Percentiles rank a stretch among this genome's conserved stretches.
Conservation (phyloP, 192 early-diverging fungal genomes). For the Paraglomus occultum region DNA sequence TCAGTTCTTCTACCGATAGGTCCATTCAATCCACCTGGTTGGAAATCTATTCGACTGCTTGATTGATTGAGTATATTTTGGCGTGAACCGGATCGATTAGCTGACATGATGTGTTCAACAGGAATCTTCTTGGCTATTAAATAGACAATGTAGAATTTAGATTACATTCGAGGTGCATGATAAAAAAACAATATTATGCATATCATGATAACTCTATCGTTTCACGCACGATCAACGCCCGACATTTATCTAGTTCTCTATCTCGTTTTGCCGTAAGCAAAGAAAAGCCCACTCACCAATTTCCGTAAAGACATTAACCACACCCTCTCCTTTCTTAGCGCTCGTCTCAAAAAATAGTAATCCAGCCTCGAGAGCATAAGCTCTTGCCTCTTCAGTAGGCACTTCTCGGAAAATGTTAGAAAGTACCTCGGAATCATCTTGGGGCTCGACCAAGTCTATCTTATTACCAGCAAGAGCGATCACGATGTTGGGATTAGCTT, state of each 20-base stretch:
- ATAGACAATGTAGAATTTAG: not conserved
- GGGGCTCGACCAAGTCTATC: slow-evolving; percentile 68
- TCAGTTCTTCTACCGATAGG: not conserved
- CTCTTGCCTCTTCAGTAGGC: slow-evolving; percentile 71
- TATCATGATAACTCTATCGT: not conserved
- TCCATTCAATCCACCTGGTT: not conserved
- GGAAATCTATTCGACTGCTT: not conserved
- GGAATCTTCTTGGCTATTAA: slow-evolving; percentile 47
- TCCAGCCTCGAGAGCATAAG: slow-evolving; percentile 77
- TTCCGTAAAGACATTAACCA: slow-evolving; percentile 89
- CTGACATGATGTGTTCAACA: slow-evolving; percentile 43
- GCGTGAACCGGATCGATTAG: not conserved
- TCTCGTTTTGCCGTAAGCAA: not conserved
- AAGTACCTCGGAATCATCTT: slow-evolving; percentile 45
- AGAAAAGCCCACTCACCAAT: slow-evolving; percentile 47
- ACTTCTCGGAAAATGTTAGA: slow-evolving; percentile 57
- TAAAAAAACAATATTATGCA: not conserved
- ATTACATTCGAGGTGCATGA: not conserved
- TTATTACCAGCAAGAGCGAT: slow-evolving; percentile 98
- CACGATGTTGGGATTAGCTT: slow-evolving; percentile 93
- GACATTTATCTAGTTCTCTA: not conserved
- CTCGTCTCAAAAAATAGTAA: slow-evolving; percentile 89
- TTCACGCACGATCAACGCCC: too few relatives aligned
- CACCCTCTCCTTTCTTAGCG: slow-evolving; percentile 81
- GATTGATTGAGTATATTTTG: not conserved